Conservation (phyloP, 2,329 filamentous ascomycete species). For the Cladosporium sp. region DNA sequence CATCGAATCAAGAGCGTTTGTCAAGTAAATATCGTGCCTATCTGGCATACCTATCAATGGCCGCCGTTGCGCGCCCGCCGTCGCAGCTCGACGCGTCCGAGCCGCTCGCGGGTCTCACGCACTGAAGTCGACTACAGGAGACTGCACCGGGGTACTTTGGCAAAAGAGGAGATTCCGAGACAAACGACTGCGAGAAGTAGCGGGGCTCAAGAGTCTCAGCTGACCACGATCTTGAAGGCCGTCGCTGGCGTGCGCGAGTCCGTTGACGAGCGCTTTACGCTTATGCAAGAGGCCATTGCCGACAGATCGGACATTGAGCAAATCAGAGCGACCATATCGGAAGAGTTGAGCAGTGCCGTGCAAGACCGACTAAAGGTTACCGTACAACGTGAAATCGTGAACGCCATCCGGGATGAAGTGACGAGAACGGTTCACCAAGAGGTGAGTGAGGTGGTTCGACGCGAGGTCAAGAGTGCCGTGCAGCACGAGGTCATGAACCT, state of each 20-base stretch:
- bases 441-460: not conserved
- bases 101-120: not conserved
- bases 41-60: not conserved
- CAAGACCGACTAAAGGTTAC: not conserved
- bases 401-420: no score
- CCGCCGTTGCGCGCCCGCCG: not conserved
- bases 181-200: not conserved
- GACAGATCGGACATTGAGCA: not conserved
- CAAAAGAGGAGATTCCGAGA: not conserved
- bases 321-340: not conserved
- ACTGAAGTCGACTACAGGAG: not conserved
- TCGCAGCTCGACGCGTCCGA: not conserved
- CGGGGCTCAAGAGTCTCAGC: not conserved
- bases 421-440: not conserved
- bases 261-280: not conserved
- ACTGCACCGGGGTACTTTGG: constrained; percentile 5
- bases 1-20: not conserved
- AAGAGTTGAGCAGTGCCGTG: not conserved
- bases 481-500: not conserved
- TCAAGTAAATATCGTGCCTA: not conserved
- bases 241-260: not conserved
- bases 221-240: not conserved
- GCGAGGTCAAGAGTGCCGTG: not conserved
- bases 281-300: not conserved
- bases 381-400: no score